A percentile compares a stretch with the other conserved stretches of the same genome.
Conservation (phyloP, 2,329 filamentous ascomycete species). For the Penicillium sp. region DNA sequence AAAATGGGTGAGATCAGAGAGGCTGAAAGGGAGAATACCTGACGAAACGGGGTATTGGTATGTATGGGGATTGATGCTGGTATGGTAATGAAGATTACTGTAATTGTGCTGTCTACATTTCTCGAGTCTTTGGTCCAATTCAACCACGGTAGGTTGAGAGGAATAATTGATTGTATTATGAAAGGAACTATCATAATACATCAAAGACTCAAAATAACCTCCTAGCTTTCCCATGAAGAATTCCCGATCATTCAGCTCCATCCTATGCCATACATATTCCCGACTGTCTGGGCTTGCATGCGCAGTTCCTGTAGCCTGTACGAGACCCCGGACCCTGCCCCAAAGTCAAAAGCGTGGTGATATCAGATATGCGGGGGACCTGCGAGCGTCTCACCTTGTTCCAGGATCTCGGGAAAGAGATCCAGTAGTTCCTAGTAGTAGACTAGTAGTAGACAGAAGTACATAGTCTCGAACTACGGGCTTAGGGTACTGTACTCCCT, state of each 20-base stretch:
- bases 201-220: neutral
- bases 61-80: neutral
- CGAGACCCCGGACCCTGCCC: constrained; percentile 6
- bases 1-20: constrained; percentile 1
- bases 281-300: constrained; percentile 2
- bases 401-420: constrained; percentile 23
- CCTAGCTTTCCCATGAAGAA: neutral
- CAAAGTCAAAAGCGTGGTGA: constrained; percentile 16
- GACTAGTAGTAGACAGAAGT: neutral
- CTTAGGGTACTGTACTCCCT: neutral
- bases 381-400: constrained; percentile 17
- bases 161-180: neutral
- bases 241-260: neutral
- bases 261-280: constrained; percentile 3
- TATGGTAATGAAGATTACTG: neutral
- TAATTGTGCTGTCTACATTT: neutral
- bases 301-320: neutral
- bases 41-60: constrained; percentile 17
- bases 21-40: constrained; percentile 1
- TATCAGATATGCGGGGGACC: constrained; percentile 25
- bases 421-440: neutral
- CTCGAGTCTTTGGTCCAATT: neutral
- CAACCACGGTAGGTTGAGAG: neutral
- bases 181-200: neutral
- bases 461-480: neutral